Conservation (phyloP, 306 rosid species). For the Glycine soja region DNA sequence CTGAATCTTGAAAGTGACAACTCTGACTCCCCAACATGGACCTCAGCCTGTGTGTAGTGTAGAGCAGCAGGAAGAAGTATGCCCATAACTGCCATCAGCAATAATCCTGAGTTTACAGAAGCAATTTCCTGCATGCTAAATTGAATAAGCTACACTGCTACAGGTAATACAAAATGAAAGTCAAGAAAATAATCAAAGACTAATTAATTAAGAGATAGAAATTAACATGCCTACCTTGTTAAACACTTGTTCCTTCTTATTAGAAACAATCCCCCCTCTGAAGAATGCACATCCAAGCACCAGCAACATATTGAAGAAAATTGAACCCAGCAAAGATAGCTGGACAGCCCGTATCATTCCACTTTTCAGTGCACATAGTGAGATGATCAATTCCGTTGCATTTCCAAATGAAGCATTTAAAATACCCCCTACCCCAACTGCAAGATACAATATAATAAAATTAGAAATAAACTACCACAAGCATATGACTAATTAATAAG, state of each 20-base stretch:
- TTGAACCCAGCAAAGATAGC: slow-evolving; percentile 85
- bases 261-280: too few relatives aligned
- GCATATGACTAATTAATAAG: background rate
- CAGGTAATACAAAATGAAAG: slow-evolving; percentile 8
- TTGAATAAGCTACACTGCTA: slow-evolving; percentile 41
- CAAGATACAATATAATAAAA: slow-evolving; percentile 47
- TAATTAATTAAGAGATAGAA: background rate
- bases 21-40: slow-evolving; percentile 44
- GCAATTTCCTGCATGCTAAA: slow-evolving; percentile 66
- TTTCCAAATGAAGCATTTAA: slow-evolving; percentile 89
- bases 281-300: slow-evolving; percentile 89
- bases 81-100: slow-evolving; percentile 49
- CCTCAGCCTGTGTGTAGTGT: slow-evolving; percentile 43
- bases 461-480: slow-evolving; percentile 39
- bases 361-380: slow-evolving; percentile 77
- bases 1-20: slow-evolving; percentile 48
- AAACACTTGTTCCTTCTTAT: slow-evolving; percentile 76
- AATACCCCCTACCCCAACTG: slow-evolving; percentile 73
- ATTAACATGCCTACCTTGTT: slow-evolving; percentile 64
- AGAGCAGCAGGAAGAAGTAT: slow-evolving; percentile 45
- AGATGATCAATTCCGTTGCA: slow-evolving; percentile 87
- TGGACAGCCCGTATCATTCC: slow-evolving; percentile 79
- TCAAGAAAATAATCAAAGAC: background rate
- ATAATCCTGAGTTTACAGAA: slow-evolving; percentile 58
- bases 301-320: slow-evolving; percentile 82